Base-by-base conservation (phyloP, 31 red algal species). In the Asparagopsis taxiformis region DNA sequence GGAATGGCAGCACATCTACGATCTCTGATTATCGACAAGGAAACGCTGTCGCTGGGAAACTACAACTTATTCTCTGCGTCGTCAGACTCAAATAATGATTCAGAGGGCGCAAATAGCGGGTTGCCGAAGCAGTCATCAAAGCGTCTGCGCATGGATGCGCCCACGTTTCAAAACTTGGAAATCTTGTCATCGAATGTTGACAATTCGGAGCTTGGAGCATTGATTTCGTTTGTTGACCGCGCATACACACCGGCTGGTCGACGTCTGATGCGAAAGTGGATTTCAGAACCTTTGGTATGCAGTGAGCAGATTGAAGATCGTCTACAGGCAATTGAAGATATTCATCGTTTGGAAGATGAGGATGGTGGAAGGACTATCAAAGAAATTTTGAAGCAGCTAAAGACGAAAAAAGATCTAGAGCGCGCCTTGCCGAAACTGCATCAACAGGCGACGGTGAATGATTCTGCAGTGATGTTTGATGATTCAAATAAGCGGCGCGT, bases 401-500 rank as follows among this genome's bases (percentile, higher is more conserved):
- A 72, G 52, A 73, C 79, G 43, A 57, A 82, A 66, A 88, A 88
- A 20, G 93, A 97, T 65, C 48, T 97, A 15, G 90, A 94, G 55
- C 70, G 94, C 13, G 80, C 64, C 6, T 66, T 98, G 15, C 83
- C 86, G 22, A 84, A 77, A 41, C 48, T 90, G 35, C 85, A 96
- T 65, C 72, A 64, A n/a, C 59, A 78, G 37, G 90, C 90, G 19
- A 82, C 82, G 5, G 63, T 71, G 52, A 61, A 28, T 17, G 62
- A 86, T 34, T 37, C 51, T 19, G 86, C 77, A 39, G 90, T 98
- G 1, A 98, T 94, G 90, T 94, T 98, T 86, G 95, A 94, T 75
- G 78, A 98, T 51, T 82, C 95, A 23, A 91, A 98, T 48, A 78
- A 91, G 49, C 68, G 90, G 19, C 67, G 74, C 2, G 90, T 93